Percentiles rank a stretch among this genome's conserved stretches.
These are phyloP conservation scores for Candida sp. DNA, from an alignment of 1,139 yeast species.

Conservation along the genomic window DNA sequence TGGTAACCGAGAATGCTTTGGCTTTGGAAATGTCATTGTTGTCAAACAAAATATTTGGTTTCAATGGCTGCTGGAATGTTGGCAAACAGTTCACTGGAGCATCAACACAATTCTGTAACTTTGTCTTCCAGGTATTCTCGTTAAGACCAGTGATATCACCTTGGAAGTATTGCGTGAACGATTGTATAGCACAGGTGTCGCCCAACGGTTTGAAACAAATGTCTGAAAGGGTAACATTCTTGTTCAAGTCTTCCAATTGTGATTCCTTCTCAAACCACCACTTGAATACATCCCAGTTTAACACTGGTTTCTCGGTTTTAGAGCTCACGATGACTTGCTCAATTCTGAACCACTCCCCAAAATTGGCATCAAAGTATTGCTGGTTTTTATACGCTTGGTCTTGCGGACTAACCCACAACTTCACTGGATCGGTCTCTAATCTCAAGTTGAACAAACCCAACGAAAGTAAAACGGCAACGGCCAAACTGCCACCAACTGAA, in stretches of 20 bases:
- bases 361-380: constrained; percentile 71
- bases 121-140: constrained; percentile 55
- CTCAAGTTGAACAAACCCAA: constrained; percentile 56
- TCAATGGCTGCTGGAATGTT: constrained; percentile 87
- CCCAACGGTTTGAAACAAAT: constrained; percentile 83
- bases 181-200: constrained; percentile 86
- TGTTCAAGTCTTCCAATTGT: constrained; percentile 38
- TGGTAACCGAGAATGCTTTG: constrained; percentile 75
- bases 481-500: constrained; percentile 51
- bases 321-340: constrained; percentile 84
- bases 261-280: constrained; percentile 91
- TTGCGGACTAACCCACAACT: constrained; percentile 86
- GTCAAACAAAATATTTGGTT: constrained; percentile 66
- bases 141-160: constrained; percentile 62
- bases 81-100: constrained; percentile 94
- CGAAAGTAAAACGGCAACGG: constrained; percentile 50
- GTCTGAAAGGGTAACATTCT: constrained; percentile 52
- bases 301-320: constrained; percentile 62
- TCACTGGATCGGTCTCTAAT: constrained; percentile 80
- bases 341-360: constrained; percentile 92
- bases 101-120: constrained; percentile 62
- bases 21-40: constrained; percentile 58
- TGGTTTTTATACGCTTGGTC: constrained; percentile 78
- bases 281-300: constrained; percentile 64
- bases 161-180: constrained; percentile 86